Percentiles rank a stretch among this genome's conserved stretches.
These are phyloP conservation scores for Mortierella polycephala DNA, from an alignment of 371 early-diverging fungal genomes.

Conservation along the genomic window DNA sequence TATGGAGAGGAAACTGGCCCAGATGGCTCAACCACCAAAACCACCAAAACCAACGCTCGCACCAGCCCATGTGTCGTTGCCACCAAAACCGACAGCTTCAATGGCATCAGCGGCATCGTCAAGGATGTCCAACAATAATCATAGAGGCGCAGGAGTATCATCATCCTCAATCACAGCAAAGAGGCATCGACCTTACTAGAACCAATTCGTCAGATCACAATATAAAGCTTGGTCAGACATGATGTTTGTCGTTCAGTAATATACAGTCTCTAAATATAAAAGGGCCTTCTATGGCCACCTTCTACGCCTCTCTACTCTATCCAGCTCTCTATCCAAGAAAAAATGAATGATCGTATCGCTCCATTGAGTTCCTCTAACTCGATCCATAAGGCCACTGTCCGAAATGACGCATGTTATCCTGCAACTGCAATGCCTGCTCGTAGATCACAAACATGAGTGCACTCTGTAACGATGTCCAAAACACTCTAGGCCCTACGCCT, in stretches of 20 bases:
- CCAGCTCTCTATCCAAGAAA: neutral
- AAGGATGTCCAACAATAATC: slow-evolving; percentile 1
- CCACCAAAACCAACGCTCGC: slow-evolving; percentile 14
- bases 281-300: no score
- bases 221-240: no score
- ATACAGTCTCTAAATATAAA: no score
- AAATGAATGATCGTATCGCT: neutral
- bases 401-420: slow-evolving; percentile 51
- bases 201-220: neutral
- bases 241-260: no score
- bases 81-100: slow-evolving; percentile 18
- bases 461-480: slow-evolving; percentile 75
- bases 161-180: slow-evolving; percentile 4
- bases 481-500: slow-evolving; percentile 74
- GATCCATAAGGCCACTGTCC: slow-evolving; percentile 42
- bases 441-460: slow-evolving; percentile 78
- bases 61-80: slow-evolving; percentile 34
- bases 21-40: slow-evolving; percentile 48
- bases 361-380: neutral
- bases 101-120: neutral
- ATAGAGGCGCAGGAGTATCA: slow-evolving; percentile 15
- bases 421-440: slow-evolving; percentile 65
- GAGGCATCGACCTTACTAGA: slow-evolving; percentile 30
- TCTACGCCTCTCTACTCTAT: no score
- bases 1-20: slow-evolving; percentile 69